A percentile compares a stretch with the other conserved stretches of the same genome.
These are phyloP conservation scores for Nidula microcarpa DNA, from an alignment of 768 basidiomycete species.

Conservation along the genomic window DNA sequence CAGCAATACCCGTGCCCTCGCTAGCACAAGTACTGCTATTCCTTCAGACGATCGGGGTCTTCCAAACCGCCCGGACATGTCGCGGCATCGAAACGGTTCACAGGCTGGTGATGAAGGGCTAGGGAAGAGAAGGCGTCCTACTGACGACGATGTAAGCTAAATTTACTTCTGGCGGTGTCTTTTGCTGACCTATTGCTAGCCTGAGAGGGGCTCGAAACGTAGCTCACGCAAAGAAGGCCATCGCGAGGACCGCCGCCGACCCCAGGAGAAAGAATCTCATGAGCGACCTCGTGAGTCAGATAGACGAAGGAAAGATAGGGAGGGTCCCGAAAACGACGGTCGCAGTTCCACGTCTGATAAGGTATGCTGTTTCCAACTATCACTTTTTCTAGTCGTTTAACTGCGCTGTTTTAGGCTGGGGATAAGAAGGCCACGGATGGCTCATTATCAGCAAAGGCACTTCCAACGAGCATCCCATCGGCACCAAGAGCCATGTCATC, in stretches of 20 bases:
- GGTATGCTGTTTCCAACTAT: slow-evolving; percentile 31
- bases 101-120: slow-evolving; percentile 55
- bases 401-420: slow-evolving; percentile 27
- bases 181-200: slow-evolving; percentile 30
- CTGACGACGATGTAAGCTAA: slow-evolving; percentile 70
- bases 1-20: slow-evolving; percentile 25
- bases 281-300: slow-evolving; percentile 66
- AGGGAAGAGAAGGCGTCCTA: slow-evolving; percentile 66
- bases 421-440: slow-evolving; percentile 60
- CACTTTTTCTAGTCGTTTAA: slow-evolving; percentile 1
- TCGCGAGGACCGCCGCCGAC: slow-evolving; percentile 73
- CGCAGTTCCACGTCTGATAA: slow-evolving; percentile 54
- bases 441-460: slow-evolving; percentile 36
- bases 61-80: slow-evolving; percentile 56
- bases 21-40: slow-evolving; percentile 11
- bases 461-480: slow-evolving; percentile 61
- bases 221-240: slow-evolving; percentile 75
- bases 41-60: slow-evolving; percentile 50
- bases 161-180: slow-evolving; percentile 2
- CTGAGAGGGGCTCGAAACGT: slow-evolving; percentile 78
- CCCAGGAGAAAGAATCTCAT: slow-evolving; percentile 63
- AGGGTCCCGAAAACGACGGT: slow-evolving; percentile 45
- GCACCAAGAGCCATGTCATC: slow-evolving; percentile 71
- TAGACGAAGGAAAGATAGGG: slow-evolving; percentile 67
- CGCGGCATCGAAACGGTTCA: slow-evolving; percentile 48